Base-by-base conservation (phyloP, 2,329 filamentous ascomycete species). In the Penicillium janthinellum region DNA sequence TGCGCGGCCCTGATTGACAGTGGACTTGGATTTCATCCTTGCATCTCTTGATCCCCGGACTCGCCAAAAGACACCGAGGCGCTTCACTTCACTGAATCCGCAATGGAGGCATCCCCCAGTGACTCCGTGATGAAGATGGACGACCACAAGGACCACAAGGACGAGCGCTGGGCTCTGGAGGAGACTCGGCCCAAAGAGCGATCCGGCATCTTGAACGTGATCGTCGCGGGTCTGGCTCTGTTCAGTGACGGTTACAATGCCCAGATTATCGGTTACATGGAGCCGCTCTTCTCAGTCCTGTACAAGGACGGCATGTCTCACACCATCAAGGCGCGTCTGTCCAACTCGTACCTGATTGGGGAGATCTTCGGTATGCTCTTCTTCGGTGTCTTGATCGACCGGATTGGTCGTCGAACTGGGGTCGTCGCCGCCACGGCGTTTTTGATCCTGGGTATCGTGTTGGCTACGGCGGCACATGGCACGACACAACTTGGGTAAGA, bases 311-410 rank as follows among this genome's bases (percentile, higher is more conserved):
- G 61, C 47, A 69, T 75, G 64, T 73, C 71, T 1, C 59, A 62
- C 8, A 68, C 74, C 11, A 81, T 83, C 66, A 82, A 82, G 67
- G 77, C 79, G 2, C 77, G 83, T 5, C 78, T 86, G 3, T 82
- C 81, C 42, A 86, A 86, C 64, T 79, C 83, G 2, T 83, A 82
- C 61, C 75, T 85, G 5, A 79, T 86, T 53, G 84, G 84, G 49
- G 81, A 83, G 71, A 84, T 85, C 57, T 71, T 85, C 53, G 84
- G 84, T 53, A 86, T 85, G 79, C 70, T 86, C 7, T 73, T 79
- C 63, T 84, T 86, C 59, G 82, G 83, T 6, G 71, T 79, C 10
- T 67, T 82, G 6, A 81, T 82, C 61, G 83, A 83, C 63, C 77
- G 79, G 17, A 65, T 84, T 4, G 82, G 83, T n/a, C 76, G 82